Evolutionary conservation across 306 rosid species (phyloP).

Genomic region (Cicer bijugum): DNA sequence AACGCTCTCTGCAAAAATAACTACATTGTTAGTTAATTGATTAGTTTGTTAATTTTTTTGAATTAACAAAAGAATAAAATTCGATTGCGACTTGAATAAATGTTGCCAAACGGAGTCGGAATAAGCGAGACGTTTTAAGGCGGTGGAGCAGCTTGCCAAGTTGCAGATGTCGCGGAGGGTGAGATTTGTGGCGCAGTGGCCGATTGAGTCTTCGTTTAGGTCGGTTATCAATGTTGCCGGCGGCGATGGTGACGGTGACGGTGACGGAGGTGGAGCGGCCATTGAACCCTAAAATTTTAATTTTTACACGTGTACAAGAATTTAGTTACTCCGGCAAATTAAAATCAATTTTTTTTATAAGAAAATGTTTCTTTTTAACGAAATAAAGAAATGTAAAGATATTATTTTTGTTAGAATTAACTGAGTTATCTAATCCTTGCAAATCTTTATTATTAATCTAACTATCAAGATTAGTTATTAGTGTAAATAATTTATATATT

Average conservation of each 20-base stretch:
- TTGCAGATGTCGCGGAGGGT: slow-evolving; percentile 66
- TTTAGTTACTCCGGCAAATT: no score
- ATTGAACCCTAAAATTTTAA: slow-evolving; percentile 39
- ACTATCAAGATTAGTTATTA: no score
- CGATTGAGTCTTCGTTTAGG: slow-evolving; percentile 62
- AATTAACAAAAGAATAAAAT: neutral
- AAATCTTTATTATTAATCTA: no score
- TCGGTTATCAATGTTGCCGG: slow-evolving; percentile 50
- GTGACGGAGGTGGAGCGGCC: slow-evolving; percentile 35
- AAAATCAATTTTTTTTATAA: no score
- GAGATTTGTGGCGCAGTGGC: slow-evolving; percentile 60
- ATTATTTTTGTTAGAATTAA: no score
- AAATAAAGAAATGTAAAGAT: no score
- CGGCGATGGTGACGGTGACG: slow-evolving; percentile 37
- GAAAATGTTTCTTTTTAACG: no score
- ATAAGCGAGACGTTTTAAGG: slow-evolving; percentile 63
- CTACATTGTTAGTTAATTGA: neutral
- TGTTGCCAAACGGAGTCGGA: slow-evolving; percentile 78
- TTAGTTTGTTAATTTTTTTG: neutral
- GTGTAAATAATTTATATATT: no score
- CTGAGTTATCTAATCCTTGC: no score
- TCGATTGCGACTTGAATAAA: slow-evolving; percentile 54
- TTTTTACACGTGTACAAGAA: no score
- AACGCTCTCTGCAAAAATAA: slow-evolving; percentile 50
- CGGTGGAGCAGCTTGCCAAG: slow-evolving; percentile 68